These are phyloP conservation scores for Fusarium newnesense DNA, from an alignment of 2,329 filamentous ascomycete genomes.

Conservation along the genomic window DNA sequence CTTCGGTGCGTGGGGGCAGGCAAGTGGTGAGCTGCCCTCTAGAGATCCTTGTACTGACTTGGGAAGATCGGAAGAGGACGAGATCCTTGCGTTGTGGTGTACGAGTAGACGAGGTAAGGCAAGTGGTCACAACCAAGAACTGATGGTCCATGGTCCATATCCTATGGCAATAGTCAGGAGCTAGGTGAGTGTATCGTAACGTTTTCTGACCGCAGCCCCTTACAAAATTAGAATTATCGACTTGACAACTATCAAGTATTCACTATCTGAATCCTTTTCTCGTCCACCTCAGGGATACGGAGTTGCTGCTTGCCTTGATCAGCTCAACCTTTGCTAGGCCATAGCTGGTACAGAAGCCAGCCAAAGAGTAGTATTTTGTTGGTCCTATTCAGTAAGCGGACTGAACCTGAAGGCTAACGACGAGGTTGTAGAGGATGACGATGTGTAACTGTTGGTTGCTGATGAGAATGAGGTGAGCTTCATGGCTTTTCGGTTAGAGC, in stretches of 20 bases:
- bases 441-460: constrained; percentile 5
- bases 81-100: constrained; percentile 10
- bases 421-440: constrained; percentile 4
- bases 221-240: not conserved
- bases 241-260: not conserved
- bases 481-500: constrained; percentile 14
- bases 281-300: not conserved
- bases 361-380: not conserved
- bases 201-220: not conserved
- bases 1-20: constrained; percentile 26
- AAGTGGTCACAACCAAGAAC: not conserved
- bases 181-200: not conserved
- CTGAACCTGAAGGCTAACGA: not conserved
- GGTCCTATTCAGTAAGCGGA: constrained; percentile 10
- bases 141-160: not conserved
- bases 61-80: constrained; percentile 23
- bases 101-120: not conserved
- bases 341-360: not conserved
- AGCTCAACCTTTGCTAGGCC: not conserved
- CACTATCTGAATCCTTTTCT: not conserved
- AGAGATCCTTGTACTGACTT: constrained; percentile 1
- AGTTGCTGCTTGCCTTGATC: not conserved
- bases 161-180: not conserved
- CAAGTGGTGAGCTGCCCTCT: constrained; percentile 13
- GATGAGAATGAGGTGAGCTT: constrained; percentile 15